Base-by-base conservation (phyloP, 2,329 filamentous ascomycete species). In the Fusarium mundagurra region DNA sequence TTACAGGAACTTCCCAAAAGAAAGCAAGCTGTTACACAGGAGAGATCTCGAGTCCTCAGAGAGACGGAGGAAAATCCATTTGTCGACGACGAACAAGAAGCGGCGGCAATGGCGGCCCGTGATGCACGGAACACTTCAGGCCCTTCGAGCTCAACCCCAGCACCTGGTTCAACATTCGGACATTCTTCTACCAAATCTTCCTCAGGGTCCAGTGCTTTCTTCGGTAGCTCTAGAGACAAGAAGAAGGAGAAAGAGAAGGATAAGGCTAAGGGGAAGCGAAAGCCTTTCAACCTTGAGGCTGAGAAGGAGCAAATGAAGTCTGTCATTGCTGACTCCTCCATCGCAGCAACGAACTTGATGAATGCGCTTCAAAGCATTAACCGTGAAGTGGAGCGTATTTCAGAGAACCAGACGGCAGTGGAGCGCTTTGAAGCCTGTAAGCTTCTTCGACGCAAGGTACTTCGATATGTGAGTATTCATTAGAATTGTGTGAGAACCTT, bases 351-450 rank as follows among this genome's bases (percentile, higher is more conserved):
- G 1, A 98, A 97, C 80, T 87, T 99, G 44, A 88, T 92, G 80
- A 98, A 99, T 79, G 90, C 92, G 2, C 86, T 99, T 43, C 95
- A 96, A 81, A 91, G 93, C 61, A 95, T 98, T 84, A 98, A 98
- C 81, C 92, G 96, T 69, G 96, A 98, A 81, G 89, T 86, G 55
- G 92, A 97, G 82, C 92, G 93, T 8, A 95, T 98, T 38, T 98
- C 95, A 11, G 93, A 97, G 43, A 97, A 98, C 75, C 82, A 88
- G 13, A 88, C 91, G 67, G 94, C 94, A 2, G 88, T 94, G 67
- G 87, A 91, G 74, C 90, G 92, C 6, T 98, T 98, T 75, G 94
- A 98, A 76, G 88, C 85, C 5, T 98, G 96, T 87, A 98, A 98
- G 82, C 87, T 90, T 54, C 89, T 98, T 18, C 90, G 96, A 55